Base-by-base conservation (phyloP, 805 yeast genomes). In the Yamadazyma sp. region DNA sequence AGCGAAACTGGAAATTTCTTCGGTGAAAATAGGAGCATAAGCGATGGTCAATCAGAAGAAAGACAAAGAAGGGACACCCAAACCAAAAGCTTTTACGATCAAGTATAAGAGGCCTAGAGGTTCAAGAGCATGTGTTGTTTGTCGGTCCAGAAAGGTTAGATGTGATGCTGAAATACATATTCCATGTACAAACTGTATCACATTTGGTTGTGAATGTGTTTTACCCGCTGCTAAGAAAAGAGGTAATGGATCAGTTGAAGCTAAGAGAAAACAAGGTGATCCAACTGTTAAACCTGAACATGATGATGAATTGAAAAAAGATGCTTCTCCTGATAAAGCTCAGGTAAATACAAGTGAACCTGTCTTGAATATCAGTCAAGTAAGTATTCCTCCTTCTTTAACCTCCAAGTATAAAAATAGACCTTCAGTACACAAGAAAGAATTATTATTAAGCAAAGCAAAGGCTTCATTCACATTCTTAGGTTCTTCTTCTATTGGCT, bases 101-200 rank as follows among this genome's bases (percentile, higher is more conserved):
- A 67, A 64, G 42, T 69, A 66, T 45, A 75, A 68, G 48, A 50
- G 79, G 43, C 74, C 83, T 31, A 62, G 89, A 33, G 83, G 87
- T 0, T 63, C 83, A 7, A 59, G 86, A 30, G 91, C 89, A 2
- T 83, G 93, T 52, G 72, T 76, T 26, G 82, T 83, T n/a, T 85
- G 93, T 51, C 78, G 86, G 36, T 73, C 81, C 6, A 65, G 93
- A 23, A 84, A 84, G 49, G 93, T 84, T n/a, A 73, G 88, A 23
- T 84, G 94, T 59, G 86, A 81, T 50, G 85, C 82, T 9, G 82
- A 65, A 42, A 65, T 66, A 26, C 71, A 65, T 44, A 65, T 65
- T 12, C 73, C 73, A 3, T 66, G 72, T 42, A 56, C 62, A 12
- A 82, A 82, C 55, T 82, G 91, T 52, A 66, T 75, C 23, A 80